Conservation (phyloP, 2,329 filamentous ascomycete species). For the Calcarisporium arbuscula region DNA sequence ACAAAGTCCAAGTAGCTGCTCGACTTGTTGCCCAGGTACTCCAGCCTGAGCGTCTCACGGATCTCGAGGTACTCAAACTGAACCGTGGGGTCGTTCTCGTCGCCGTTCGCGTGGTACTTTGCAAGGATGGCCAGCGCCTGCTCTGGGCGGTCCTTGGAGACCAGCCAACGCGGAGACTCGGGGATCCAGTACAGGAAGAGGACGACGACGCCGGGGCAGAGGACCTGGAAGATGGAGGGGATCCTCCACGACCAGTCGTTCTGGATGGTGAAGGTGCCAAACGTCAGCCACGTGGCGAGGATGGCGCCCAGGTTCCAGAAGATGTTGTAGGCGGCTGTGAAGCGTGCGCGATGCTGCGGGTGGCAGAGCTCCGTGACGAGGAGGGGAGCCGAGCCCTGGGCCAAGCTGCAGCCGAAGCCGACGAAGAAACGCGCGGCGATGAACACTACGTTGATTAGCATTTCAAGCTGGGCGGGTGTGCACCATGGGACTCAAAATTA, state of each 20-base stretch:
- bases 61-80: conserved; percentile 32
- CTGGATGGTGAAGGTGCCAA: conserved; percentile 5
- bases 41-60: conserved; percentile 24
- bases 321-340: neutral
- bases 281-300: conserved; percentile 7
- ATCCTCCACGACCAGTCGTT: conserved; percentile 18
- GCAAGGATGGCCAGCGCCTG: conserved; percentile 28
- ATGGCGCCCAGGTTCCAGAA: conserved; percentile 3
- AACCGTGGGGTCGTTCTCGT: conserved; percentile 20
- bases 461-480: too few relatives aligned
- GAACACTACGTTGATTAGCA: too few relatives aligned
- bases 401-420: conserved; percentile 47
- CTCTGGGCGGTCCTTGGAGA: conserved; percentile 23
- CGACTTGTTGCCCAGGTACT: conserved; percentile 24
- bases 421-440: conserved; percentile 46
- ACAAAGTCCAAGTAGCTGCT: conserved; percentile 16
- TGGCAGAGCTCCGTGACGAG: conserved; percentile 1
- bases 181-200: conserved; percentile 26
- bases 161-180: conserved; percentile 25
- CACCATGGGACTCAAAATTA: too few relatives aligned
- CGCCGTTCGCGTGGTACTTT: conserved; percentile 33
- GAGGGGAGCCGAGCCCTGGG: conserved; percentile 30
- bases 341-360: neutral
- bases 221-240: conserved; percentile 16
- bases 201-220: conserved; percentile 11